Evolutionary conservation across 257 asterid genomes (phyloP), one percentile per base, ranked within the genome.

Genomic region (Ilex asprella): DNA sequence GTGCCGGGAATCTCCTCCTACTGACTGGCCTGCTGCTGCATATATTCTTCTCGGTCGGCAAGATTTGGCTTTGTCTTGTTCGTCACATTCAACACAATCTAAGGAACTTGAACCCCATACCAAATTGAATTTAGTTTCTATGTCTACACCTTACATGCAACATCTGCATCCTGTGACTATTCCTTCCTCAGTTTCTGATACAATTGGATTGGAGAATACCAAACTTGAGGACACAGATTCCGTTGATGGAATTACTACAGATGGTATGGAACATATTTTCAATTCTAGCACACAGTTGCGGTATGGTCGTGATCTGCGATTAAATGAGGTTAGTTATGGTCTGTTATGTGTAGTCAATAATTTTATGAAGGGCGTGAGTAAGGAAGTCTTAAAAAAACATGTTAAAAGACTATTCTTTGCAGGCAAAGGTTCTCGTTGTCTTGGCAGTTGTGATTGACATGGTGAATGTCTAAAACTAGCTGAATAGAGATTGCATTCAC

Each of bases 211-310:
- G 64, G 97, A 84, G 51, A 78, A 67, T 61, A 64, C 74, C 67
- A 89, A 87, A 82, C 72, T 84, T 58, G 95, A 86, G 76, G 95
- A 82, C 64, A 66, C 69, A 65, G 96, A 89, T 75, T 80, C 77
- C 67, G 69, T 76, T 58, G 96, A 86, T 69, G 99, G 93, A 66
- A 78, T 87, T 50, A 79, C 77, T 53, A 62, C 74, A 12, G 99
- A 93, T 81, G 99, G 99, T 59, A 93, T 93, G 99, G 97, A 87
- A 61, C 91, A 93, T 82, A 82, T 87, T 75, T 89, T 85, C 80
- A 89, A 79, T 73, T 83, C 96, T 62, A 81, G 88, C 80, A 86
- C 93, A 68, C 96, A 85, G 77, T 79, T 93, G 66, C 93, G 93
- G 13, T 93, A 84, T 83, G 99, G 99, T 64, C 81, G 85, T 68